Evolutionary conservation across 2,329 filamentous ascomycete genomes (phyloP).

Genomic region (Immersiporthe knoxdaviesiana): DNA sequence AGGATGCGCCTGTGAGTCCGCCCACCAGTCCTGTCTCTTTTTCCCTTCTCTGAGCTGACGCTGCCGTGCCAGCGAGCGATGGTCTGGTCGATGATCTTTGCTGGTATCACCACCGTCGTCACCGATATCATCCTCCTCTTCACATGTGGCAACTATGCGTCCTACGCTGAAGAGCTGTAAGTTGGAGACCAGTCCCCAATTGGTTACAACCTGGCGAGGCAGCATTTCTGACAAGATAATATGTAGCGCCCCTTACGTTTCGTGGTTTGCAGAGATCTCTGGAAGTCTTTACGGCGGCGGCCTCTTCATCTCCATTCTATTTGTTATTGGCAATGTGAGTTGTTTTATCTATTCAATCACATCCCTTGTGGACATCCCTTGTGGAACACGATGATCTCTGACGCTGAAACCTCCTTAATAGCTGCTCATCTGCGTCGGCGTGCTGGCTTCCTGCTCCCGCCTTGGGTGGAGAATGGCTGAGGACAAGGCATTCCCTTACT

Average conservation of each 20-base stretch:
- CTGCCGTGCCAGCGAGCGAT: constrained; percentile 9
- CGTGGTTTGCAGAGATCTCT: constrained; percentile 8
- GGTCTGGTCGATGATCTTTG: constrained; percentile 16
- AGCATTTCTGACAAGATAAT: neutral
- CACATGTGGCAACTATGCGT: constrained; percentile 9
- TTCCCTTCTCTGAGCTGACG: too few species aligned
- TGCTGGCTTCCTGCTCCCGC: constrained; percentile 10
- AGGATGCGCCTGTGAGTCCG: constrained; percentile 7
- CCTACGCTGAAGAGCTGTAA: constrained; percentile 6
- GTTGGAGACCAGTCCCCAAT: neutral
- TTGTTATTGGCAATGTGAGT: constrained; percentile 11
- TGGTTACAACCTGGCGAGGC: too few species aligned
- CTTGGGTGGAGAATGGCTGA: constrained; percentile 12
- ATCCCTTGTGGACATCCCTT: too few species aligned
- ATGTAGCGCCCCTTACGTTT: constrained; percentile 3
- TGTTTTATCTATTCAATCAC: too few species aligned
- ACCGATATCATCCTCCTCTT: constrained; percentile 10
- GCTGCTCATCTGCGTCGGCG: constrained; percentile 12
- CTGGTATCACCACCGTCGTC: constrained; percentile 4
- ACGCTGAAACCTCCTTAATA: neutral
- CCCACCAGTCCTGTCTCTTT: neutral
- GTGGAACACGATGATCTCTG: neutral
- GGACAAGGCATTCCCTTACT: constrained; percentile 13
- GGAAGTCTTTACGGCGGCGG: constrained; percentile 7
- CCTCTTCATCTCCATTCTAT: constrained; percentile 7